Percentiles rank a stretch among this genome's conserved stretches.
phyloP scores from a whole-genome alignment of 2,329 filamentous ascomycete genomes.

The Talaromyces sp. region DNA sequence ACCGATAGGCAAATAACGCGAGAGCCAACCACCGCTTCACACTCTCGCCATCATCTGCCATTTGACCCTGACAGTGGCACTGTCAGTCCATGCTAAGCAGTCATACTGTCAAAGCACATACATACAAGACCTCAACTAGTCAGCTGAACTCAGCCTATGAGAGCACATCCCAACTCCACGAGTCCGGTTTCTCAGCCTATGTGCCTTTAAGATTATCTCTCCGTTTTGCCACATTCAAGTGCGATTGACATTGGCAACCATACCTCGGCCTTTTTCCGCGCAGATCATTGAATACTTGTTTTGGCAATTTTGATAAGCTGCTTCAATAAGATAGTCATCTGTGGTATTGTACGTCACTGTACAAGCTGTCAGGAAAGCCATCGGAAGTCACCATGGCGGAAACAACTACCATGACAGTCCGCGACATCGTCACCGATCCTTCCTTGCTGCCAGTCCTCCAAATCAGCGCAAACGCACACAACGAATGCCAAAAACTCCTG shows the following conservation, averaged over 20 bases:
- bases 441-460: constrained; percentile 66
- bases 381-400: constrained; percentile 2
- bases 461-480: constrained; percentile 68
- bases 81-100: neutral
- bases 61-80: neutral
- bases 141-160: neutral
- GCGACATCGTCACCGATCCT: constrained; percentile 61
- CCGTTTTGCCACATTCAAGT: neutral
- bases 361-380: neutral
- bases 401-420: constrained; percentile 49
- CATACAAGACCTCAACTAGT: neutral
- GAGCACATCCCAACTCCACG: neutral
- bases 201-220: neutral
- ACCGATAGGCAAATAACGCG: neutral
- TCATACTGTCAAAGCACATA: neutral
- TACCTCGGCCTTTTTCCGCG: neutral
- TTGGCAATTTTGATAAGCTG: neutral
- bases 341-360: neutral
- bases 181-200: neutral
- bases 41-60: neutral
- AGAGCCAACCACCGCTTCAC: constrained; percentile 1
- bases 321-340: neutral
- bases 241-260: neutral
- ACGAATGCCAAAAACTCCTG: constrained; percentile 62
- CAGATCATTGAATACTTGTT: neutral